Evolutionary conservation across 2,329 filamentous ascomycete species (phyloP), one percentile per base, ranked within the genome.

Genomic region (Aspergillus felis): DNA sequence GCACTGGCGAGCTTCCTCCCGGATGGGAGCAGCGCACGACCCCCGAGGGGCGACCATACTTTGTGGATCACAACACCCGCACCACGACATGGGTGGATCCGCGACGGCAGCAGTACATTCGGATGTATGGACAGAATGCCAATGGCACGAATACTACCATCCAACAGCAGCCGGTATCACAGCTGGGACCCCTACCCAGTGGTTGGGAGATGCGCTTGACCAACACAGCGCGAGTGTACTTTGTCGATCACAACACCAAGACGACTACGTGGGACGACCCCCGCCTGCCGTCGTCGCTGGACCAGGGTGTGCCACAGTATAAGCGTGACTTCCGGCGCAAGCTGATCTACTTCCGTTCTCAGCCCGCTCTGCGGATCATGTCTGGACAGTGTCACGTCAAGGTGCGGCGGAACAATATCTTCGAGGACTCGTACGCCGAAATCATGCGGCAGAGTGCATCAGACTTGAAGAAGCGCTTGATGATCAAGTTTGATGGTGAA

Each of bases 141-240:
- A 78, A 77, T 38, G 80, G 81, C 49, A 85, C 87, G 65, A 92
- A 88, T 66, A 92, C 91, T 50, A 89, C 87, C 54, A 96, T 97
- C 63, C 93, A 97, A 75, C 93, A 97, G 72, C 94, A 99, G 76
- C 93, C 94, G 0, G 94, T 99, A 2, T 97, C 94, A 2, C 94
- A 99, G 74, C 84, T 99, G 49, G 94, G 94, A 3, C 94, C 94
- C 27, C 78, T 99, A 50, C 94, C 94, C 3, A 97, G 94, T 69
- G 94, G 94, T 2, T 99, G 94, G 94, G 94, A 99, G 81, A 99
- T 99, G 94, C 91, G 94, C 59, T 86, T 99, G 53, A 99, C 94
- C 54, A 97, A 99, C 76, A 99, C 94, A 14, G 94, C 94, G 28
- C 85, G 94, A 58, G 94, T 99, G 17, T 99, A 99, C 78, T 99